Evolutionary conservation across 306 rosid species (phyloP).

Genomic region (Aeschynomene evenia): DNA sequence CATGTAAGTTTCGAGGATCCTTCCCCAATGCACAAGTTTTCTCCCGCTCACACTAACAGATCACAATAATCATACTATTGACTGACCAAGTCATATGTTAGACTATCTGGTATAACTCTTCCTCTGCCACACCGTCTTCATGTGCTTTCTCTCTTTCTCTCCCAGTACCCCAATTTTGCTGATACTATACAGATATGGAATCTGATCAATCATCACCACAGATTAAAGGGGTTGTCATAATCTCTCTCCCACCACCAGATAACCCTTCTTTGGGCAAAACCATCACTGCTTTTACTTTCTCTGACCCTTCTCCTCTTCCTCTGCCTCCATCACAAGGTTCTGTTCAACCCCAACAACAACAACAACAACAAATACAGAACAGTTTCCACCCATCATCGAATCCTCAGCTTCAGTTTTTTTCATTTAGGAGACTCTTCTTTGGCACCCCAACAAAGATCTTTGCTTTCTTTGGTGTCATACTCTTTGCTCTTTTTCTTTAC

Average conservation of each 20-base stretch:
- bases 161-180: background rate
- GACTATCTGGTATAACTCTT: background rate
- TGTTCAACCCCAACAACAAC: constrained; percentile 23
- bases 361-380: background rate
- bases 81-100: background rate
- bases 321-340: constrained; percentile 20
- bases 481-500: constrained; percentile 54
- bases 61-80: background rate
- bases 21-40: background rate
- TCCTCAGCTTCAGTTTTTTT: constrained; percentile 31
- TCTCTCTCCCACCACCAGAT: constrained; percentile 78
- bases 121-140: background rate
- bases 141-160: background rate
- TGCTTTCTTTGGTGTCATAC: constrained; percentile 45
- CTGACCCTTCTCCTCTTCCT: constrained; percentile 31
- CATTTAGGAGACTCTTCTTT: constrained; percentile 33
- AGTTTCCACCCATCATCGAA: constrained; percentile 30
- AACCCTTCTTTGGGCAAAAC: constrained; percentile 82
- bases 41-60: background rate
- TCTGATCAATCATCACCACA: constrained; percentile 44
- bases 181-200: constrained; percentile 39
- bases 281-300: constrained; percentile 67
- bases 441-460: constrained; percentile 42
- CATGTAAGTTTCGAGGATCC: constrained; percentile 2
- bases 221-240: constrained; percentile 60